Evolutionary conservation across 2,329 filamentous ascomycete species (phyloP), one percentile per base, ranked within the genome.

Genomic region (Exutisphaerella laricina): DNA sequence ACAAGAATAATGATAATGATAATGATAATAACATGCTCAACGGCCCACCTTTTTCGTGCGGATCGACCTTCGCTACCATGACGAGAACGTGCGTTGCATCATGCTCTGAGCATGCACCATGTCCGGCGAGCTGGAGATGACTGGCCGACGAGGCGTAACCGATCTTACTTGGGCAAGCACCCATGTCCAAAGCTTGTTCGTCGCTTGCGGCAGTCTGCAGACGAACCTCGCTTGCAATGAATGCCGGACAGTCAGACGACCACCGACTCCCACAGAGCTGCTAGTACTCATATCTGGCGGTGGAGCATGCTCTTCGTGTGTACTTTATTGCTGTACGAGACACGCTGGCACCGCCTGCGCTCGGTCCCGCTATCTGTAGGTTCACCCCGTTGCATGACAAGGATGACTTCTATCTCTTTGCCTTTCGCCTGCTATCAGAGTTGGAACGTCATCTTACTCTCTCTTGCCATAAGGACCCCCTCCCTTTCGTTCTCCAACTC

Each of bases 291-390:
- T 21, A 17, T 35, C 20, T 35, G 23, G 33, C 33, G 33, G 33
- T 35, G 33, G 18, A 35, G 18, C 33, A 35, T 16, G 8, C 8
- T 16, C 12, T 35, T 20, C 9, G 8, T 17, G 31, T 20, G 4
- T 9, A 14, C 17, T 12, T 21, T 16, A 20, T 35, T 17, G 10
- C 3, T 20, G 10, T 35, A 20, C 33, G 33, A 35, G 33, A 35
- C 33, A 35, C 18, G 33, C 20, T 35, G 33, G 33, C 33, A 35
- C 33, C 6, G 33, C 33, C 23, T 12, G 20, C 33, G 21, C 25
- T 32, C 38, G 26, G 38, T 31, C 38, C 38, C n/a, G 38, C 16
- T 30, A 40, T 40, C 22, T 32, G 38, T 40, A 40, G 38, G 28
- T 16, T 16, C 28, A 25, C 29, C 21, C n/a, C 26, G 38, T 21